Evolutionary conservation across 2,329 filamentous ascomycete species (phyloP).

Genomic region (Trichoderma breve): DNA sequence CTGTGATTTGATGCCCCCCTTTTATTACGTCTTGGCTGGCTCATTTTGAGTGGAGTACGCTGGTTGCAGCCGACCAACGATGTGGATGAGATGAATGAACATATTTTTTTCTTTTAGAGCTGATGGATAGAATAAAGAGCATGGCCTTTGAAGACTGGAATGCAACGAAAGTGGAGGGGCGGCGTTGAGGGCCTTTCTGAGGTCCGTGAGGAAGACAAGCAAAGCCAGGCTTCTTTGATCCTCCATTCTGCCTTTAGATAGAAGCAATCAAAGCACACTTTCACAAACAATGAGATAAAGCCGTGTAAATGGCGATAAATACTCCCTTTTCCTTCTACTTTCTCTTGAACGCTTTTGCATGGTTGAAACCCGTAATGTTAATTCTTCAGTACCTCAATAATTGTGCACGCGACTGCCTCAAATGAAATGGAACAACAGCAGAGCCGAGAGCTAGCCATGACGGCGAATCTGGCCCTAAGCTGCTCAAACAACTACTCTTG

Average conservation of each 20-base stretch:
- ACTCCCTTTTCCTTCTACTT: background rate
- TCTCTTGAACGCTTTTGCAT: background rate
- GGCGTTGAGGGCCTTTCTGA: background rate
- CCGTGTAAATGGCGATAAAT: background rate
- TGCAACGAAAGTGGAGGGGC: background rate
- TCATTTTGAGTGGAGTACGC: background rate
- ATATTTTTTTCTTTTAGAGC: background rate
- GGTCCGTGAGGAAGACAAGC: background rate
- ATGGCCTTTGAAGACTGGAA: constrained; percentile 6
- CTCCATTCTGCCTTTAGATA: constrained; percentile 4
- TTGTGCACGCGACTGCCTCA: background rate
- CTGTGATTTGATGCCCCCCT: background rate
- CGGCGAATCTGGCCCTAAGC: background rate
- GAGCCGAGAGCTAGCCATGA: background rate
- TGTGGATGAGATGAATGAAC: constrained; percentile 9
- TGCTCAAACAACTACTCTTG: background rate
- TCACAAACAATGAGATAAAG: background rate
- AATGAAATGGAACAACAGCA: background rate
- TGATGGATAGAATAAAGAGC: background rate
- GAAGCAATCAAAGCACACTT: constrained; percentile 11
- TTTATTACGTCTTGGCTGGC: background rate
- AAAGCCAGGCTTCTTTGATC: constrained; percentile 9
- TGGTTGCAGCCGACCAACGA: background rate
- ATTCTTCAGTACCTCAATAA: background rate
- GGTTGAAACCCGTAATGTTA: background rate